Percentiles rank a stretch among this genome's conserved stretches.
These are phyloP conservation scores for Fusarium humuli DNA, from an alignment of 2,329 filamentous ascomycete genomes.

Conservation along the genomic window DNA sequence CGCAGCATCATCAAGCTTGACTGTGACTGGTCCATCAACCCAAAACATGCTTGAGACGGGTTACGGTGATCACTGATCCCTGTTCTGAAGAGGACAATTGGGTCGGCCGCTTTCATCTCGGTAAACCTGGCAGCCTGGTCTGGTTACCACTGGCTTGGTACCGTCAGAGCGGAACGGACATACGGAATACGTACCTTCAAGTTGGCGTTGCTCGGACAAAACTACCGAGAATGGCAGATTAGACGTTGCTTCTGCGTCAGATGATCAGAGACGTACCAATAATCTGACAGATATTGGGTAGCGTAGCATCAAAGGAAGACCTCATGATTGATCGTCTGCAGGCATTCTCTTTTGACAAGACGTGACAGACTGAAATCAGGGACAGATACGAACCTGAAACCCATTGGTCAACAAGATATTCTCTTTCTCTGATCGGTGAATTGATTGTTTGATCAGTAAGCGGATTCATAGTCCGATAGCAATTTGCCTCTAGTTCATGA, in stretches of 20 bases:
- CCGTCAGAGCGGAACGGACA: slow-evolving; percentile 41
- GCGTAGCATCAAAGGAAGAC: slow-evolving; percentile 32
- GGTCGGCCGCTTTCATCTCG: slow-evolving; percentile 37
- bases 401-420: neutral
- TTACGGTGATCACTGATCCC: slow-evolving; percentile 27
- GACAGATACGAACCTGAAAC: slow-evolving; percentile 2
- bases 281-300: slow-evolving; percentile 1
- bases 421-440: neutral
- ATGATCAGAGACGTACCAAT: slow-evolving; percentile 31
- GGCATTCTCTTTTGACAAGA: slow-evolving; percentile 15
- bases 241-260: slow-evolving; percentile 27
- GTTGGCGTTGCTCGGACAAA: slow-evolving; percentile 30
- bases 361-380: neutral
- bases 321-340: slow-evolving; percentile 39
- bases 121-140: slow-evolving; percentile 19
- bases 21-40: slow-evolving; percentile 28
- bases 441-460: slow-evolving; percentile 4
- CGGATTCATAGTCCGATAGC: neutral
- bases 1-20: slow-evolving; percentile 9
- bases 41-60: slow-evolving; percentile 46
- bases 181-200: slow-evolving; percentile 7
- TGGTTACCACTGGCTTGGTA: slow-evolving; percentile 30
- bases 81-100: slow-evolving; percentile 32
- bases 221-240: slow-evolving; percentile 38
- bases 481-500: slow-evolving; percentile 21